phyloP scores from a whole-genome alignment of 106 monocot genomes.

The Apostasia ramifera region DNA sequence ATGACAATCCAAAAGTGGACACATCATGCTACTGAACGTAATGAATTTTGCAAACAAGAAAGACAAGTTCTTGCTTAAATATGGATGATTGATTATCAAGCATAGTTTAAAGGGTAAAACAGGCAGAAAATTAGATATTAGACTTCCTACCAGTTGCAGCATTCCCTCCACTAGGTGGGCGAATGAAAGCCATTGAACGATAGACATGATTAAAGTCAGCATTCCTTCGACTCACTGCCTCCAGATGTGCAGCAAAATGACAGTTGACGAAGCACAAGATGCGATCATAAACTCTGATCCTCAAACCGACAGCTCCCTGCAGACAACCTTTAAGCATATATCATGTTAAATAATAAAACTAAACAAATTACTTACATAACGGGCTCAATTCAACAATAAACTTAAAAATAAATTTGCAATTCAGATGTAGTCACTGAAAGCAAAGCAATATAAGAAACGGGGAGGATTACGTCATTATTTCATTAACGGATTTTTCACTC shows the following conservation, averaged over 20 bases:
- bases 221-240: slow-evolving; percentile 59
- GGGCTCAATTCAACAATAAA: no score
- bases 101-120: not conserved
- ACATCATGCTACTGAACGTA: no score
- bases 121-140: not conserved
- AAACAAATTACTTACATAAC: not conserved
- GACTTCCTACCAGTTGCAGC: no score
- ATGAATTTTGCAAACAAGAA: no score
- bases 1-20: no score
- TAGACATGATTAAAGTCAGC: slow-evolving; percentile 66
- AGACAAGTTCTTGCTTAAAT: no score
- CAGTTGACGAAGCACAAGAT: slow-evolving; percentile 60
- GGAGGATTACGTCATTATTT: no score
- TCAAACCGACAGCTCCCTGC: slow-evolving; percentile 68
- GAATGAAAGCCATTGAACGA: slow-evolving; percentile 38
- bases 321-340: slow-evolving; percentile 10
- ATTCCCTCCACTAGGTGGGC: slow-evolving; percentile 14
- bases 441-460: no score
- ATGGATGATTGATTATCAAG: no score
- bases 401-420: no score
- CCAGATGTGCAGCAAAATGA: slow-evolving; percentile 70
- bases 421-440: no score
- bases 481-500: no score
- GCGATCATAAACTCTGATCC: slow-evolving; percentile 54
- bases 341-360: slow-evolving; percentile 2